Conservation (phyloP, 345 rosid species). For the Euphorbia tirucalli region DNA sequence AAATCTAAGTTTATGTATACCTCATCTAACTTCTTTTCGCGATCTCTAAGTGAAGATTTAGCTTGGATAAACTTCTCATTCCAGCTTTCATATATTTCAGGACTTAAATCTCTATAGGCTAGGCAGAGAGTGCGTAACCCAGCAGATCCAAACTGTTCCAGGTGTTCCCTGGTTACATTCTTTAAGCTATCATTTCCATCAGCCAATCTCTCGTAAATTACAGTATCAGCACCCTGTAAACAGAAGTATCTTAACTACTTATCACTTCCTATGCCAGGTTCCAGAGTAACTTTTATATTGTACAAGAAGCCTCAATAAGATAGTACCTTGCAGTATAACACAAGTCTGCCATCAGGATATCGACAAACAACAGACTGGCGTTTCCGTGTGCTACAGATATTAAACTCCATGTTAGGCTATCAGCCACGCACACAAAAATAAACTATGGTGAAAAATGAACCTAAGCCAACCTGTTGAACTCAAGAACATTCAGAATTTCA, state of each 20-base stretch:
- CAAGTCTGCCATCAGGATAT: conserved; percentile 92
- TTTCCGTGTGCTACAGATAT: conserved; percentile 78
- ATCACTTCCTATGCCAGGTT: conserved; percentile 30
- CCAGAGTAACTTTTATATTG: conserved; percentile 12
- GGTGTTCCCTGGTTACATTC: conserved; percentile 76
- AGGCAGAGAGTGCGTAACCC: conserved; percentile 98
- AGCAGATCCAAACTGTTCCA: conserved; percentile 95
- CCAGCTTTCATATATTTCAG: conserved; percentile 83
- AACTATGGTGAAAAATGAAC: conserved; percentile 1
- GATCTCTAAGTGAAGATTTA: conserved; percentile 88
- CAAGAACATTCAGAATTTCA: conserved; percentile 95
- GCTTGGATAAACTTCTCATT: conserved; percentile 97
- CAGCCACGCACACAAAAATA: conserved; percentile 14
- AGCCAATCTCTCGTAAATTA: conserved; percentile 85
- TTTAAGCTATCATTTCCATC: conserved; percentile 61
- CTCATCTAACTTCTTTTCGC: conserved; percentile 98
- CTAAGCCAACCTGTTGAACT: conserved; percentile 83
- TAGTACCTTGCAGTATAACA: conserved; percentile 92
- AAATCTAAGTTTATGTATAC: conserved; percentile 31
- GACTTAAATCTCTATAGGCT: conserved; percentile 76
- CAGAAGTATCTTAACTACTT: conserved; percentile 28
- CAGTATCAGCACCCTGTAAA: conserved; percentile 96
- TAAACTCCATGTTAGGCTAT: conserved; percentile 9
- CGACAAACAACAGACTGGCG: conserved; percentile 99
- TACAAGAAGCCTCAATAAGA: conserved; percentile 16